A percentile compares a stretch with the other conserved stretches of the same genome.
These are phyloP conservation scores for Suillus paluster DNA, from an alignment of 768 basidiomycete species.

Conservation along the genomic window DNA sequence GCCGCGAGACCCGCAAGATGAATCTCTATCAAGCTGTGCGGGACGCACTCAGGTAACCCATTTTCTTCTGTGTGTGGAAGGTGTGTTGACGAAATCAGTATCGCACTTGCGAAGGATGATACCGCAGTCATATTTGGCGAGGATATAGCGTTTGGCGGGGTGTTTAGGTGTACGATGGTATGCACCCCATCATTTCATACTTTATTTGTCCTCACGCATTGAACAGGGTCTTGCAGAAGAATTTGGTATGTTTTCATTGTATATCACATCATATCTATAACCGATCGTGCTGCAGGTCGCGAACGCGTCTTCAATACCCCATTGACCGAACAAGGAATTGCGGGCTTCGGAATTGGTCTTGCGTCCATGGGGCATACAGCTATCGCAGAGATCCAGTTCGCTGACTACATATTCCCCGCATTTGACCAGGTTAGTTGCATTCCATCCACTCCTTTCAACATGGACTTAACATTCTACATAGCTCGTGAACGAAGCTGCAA, in stretches of 20 bases:
- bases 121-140: constrained; percentile 89
- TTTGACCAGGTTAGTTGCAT: constrained; percentile 80
- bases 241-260: constrained; percentile 61
- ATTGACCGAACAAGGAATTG: constrained; percentile 91
- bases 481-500: constrained; percentile 96
- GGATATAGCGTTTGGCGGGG: constrained; percentile 92
- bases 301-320: constrained; percentile 97
- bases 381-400: constrained; percentile 92
- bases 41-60: constrained; percentile 79
- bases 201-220: constrained; percentile 7
- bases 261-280: constrained; percentile 1
- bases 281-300: constrained; percentile 55
- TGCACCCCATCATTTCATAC: constrained; percentile 9
- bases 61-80: not conserved
- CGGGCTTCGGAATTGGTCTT: constrained; percentile 91
- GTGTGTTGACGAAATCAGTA: constrained; percentile 48
- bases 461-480: constrained; percentile 32
- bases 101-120: constrained; percentile 83
- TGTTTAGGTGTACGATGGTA: constrained; percentile 93
- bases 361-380: constrained; percentile 94
- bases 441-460: not conserved
- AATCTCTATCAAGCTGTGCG: constrained; percentile 93
- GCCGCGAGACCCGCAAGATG: constrained; percentile 92
- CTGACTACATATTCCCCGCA: constrained; percentile 91
- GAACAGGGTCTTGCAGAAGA: constrained; percentile 87